Conservation (phyloP, 305 asterid species). For the Fraxinus ornus region DNA sequence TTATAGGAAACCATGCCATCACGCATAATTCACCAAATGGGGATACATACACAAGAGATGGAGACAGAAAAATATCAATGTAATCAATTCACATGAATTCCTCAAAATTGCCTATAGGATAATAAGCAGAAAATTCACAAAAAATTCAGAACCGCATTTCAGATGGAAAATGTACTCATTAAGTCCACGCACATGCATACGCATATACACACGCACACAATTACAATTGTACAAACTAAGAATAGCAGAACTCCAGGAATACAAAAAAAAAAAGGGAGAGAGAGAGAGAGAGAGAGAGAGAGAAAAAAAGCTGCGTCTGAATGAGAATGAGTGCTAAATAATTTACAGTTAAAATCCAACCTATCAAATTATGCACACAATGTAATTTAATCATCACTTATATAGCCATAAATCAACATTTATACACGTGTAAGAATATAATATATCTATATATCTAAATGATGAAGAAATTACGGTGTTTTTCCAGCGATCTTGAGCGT, state of each 20-base stretch:
- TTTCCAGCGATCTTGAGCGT: conserved; percentile 98
- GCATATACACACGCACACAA: background rate
- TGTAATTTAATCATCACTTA: background rate
- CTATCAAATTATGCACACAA: conserved; percentile 3
- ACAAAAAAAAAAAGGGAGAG: too few relatives aligned
- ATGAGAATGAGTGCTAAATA: background rate
- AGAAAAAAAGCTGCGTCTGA: background rate
- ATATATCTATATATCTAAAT: background rate
- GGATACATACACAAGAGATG: background rate
- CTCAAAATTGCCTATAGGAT: background rate
- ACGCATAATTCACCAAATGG: conserved; percentile 4
- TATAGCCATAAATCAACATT: background rate
- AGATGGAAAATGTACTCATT: background rate
- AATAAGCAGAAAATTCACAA: background rate
- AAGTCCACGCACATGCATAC: background rate
- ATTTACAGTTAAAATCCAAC: background rate
- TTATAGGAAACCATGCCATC: background rate
- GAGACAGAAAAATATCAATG: background rate
- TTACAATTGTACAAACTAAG: background rate
- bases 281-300: too few relatives aligned
- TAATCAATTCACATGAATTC: background rate
- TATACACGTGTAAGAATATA: background rate
- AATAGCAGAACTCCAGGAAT: background rate
- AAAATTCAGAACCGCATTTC: background rate
- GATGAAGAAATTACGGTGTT: conserved; percentile 55